A percentile compares a stretch with the other conserved stretches of the same genome.
These are phyloP conservation scores for Pythium biforme DNA, from an alignment of 352 stramenopile genomes.

Conservation along the genomic window DNA sequence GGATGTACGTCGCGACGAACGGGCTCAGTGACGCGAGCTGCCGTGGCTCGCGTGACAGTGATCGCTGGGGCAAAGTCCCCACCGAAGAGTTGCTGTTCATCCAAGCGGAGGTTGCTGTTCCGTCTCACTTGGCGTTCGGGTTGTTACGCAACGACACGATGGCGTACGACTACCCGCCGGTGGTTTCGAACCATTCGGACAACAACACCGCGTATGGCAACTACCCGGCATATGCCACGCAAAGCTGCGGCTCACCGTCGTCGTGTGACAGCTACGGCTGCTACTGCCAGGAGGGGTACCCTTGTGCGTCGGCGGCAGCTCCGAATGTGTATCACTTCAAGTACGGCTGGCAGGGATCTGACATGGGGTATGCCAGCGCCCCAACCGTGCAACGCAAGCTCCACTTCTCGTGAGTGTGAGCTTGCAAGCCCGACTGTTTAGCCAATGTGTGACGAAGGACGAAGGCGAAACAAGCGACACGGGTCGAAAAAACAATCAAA, in stretches of 20 bases:
- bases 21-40: conserved; percentile 50
- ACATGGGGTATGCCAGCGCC: conserved; percentile 30
- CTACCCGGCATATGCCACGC: conserved; percentile 42
- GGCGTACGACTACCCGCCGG: conserved; percentile 37
- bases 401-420: conserved; percentile 28
- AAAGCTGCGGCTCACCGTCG: conserved; percentile 42
- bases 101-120: conserved; percentile 61
- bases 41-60: conserved; percentile 44
- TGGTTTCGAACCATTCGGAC: conserved; percentile 18
- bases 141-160: conserved; percentile 50
- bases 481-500: not conserved
- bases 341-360: conserved; percentile 76
- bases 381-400: conserved; percentile 28
- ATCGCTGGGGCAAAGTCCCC: conserved; percentile 71
- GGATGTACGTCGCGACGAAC: conserved; percentile 62
- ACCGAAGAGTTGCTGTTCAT: conserved; percentile 71
- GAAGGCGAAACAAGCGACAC: not conserved
- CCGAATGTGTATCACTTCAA: conserved; percentile 82
- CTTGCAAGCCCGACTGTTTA: not conserved
- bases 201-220: conserved; percentile 24
- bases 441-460: not conserved
- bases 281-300: conserved; percentile 48
- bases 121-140: conserved; percentile 57
- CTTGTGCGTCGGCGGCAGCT: conserved; percentile 34
- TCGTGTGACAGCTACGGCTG: conserved; percentile 72